Percentiles rank a stretch among this genome's conserved stretches.
phyloP scores from a whole-genome alignment of 1,139 yeast genomes.

The Blastobotrys buckinghamii region DNA sequence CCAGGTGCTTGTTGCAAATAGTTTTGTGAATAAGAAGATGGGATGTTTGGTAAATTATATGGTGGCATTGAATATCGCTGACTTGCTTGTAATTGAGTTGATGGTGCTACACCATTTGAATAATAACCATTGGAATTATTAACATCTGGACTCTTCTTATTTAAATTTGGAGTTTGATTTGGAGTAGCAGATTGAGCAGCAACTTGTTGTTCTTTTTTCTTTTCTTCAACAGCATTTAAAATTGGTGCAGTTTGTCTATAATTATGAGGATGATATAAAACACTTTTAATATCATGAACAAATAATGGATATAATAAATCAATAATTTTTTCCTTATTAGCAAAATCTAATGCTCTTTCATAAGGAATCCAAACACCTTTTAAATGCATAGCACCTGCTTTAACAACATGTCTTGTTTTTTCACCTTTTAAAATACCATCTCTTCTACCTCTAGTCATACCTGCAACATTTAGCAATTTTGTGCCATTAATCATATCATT shows the following conservation, averaged over 20 bases:
- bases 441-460: conserved; percentile 91
- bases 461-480: conserved; percentile 79
- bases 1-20: background rate
- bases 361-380: conserved; percentile 98
- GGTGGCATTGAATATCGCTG: background rate
- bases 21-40: background rate
- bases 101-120: conserved; percentile 3
- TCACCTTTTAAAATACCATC: conserved; percentile 89
- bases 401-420: conserved; percentile 80
- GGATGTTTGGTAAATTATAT: background rate
- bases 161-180: background rate
- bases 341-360: conserved; percentile 83
- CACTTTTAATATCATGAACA: conserved; percentile 66
- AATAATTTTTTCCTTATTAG: conserved; percentile 76
- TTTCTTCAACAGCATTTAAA: conserved; percentile 6
- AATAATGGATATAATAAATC: conserved; percentile 79
- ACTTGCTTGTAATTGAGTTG: conserved; percentile 1
- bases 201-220: conserved; percentile 4
- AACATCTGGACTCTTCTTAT: conserved; percentile 1
- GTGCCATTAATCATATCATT: conserved; percentile 92
- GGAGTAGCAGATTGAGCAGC: background rate
- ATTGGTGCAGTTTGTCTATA: conserved; percentile 29
- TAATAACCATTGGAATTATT: background rate
- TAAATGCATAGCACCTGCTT: conserved; percentile 90
- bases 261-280: conserved; percentile 24